phyloP scores from a whole-genome alignment of 371 early-diverging fungal genomes.

The Syncephalastrum racemosum region DNA sequence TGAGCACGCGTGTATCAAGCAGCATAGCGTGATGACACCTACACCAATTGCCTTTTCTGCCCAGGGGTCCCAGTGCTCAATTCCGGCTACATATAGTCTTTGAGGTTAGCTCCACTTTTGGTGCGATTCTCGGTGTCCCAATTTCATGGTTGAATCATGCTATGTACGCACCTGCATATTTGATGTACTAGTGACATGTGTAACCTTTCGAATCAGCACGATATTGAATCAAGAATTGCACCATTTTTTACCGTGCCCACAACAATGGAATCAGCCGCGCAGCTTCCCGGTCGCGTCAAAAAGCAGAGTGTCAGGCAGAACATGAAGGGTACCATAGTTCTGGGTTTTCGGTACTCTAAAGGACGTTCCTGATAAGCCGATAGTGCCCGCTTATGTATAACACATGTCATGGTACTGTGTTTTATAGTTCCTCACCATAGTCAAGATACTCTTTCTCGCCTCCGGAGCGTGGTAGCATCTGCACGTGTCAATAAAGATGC shows the following conservation, averaged over 20 bases:
- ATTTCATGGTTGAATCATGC: too few relatives aligned
- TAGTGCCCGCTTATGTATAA: too few relatives aligned
- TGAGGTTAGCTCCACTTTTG: too few relatives aligned
- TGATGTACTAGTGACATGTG: too few relatives aligned
- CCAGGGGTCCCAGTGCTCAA: constrained; percentile 12
- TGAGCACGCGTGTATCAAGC: constrained; percentile 13
- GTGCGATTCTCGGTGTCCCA: too few relatives aligned
- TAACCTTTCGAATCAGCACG: too few relatives aligned
- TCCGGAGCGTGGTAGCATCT: constrained; percentile 24
- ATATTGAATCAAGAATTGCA: too few relatives aligned
- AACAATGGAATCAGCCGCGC: constrained; percentile 17
- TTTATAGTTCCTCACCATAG: constrained; percentile 3
- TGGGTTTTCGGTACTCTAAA: constrained; percentile 15
- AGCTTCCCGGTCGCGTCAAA: constrained; percentile 10
- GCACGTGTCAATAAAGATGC: neutral
- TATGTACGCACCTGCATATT: neutral
- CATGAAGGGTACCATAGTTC: constrained; percentile 12
- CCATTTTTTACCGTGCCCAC: too few relatives aligned
- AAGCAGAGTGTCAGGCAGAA: constrained; percentile 13
- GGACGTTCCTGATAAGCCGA: too few relatives aligned
- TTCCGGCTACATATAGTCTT: too few relatives aligned
- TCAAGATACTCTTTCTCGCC: constrained; percentile 21
- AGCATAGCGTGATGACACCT: constrained; percentile 11
- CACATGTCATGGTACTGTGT: too few relatives aligned
- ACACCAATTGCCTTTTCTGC: constrained; percentile 17